Evolutionary conservation across 176 grass and related monocot species (phyloP).

Genomic region (Tuctoria greenei): DNA sequence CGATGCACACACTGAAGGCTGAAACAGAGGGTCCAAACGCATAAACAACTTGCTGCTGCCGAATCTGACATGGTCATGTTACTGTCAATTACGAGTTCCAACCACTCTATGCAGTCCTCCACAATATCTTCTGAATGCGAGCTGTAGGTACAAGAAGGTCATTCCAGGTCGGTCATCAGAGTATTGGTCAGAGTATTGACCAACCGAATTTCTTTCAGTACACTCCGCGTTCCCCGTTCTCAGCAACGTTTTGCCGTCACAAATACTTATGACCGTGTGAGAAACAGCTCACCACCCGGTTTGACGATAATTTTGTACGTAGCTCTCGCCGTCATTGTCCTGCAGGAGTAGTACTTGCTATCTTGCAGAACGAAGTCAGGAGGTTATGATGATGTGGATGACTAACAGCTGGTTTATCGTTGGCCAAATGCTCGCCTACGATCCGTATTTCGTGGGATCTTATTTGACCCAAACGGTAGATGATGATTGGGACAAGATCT

Average conservation of each 20-base stretch:
- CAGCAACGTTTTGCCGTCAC: not conserved
- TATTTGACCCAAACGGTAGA: slow-evolving; percentile 20
- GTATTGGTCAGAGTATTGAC: not conserved
- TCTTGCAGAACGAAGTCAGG: slow-evolving; percentile 12
- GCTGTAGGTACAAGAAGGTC: not conserved
- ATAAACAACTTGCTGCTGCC: slow-evolving; percentile 19
- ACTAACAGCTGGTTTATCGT: not conserved
- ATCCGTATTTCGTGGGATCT: slow-evolving; percentile 47
- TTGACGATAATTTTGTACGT: not conserved
- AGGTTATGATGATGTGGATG: slow-evolving; percentile 4
- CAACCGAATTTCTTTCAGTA: not conserved
- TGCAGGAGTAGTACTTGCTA: not conserved
- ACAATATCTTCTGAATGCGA: not conserved
- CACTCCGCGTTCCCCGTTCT: not conserved
- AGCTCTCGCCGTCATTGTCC: slow-evolving; percentile 17
- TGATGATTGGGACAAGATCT: slow-evolving; percentile 39
- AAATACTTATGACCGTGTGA: not conserved
- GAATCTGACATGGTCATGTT: slow-evolving; percentile 23
- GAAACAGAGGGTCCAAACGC: slow-evolving; percentile 16
- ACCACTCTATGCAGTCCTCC: slow-evolving; percentile 13
- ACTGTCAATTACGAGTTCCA: slow-evolving; percentile 45
- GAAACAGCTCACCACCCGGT: not conserved
- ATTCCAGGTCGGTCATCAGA: not conserved
- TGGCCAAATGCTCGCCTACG: slow-evolving; percentile 7
- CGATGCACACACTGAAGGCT: not conserved